Evolutionary conservation across 306 rosid species (phyloP), one percentile per base, ranked within the genome.

Genomic region (Begonia peltatifolia): DNA sequence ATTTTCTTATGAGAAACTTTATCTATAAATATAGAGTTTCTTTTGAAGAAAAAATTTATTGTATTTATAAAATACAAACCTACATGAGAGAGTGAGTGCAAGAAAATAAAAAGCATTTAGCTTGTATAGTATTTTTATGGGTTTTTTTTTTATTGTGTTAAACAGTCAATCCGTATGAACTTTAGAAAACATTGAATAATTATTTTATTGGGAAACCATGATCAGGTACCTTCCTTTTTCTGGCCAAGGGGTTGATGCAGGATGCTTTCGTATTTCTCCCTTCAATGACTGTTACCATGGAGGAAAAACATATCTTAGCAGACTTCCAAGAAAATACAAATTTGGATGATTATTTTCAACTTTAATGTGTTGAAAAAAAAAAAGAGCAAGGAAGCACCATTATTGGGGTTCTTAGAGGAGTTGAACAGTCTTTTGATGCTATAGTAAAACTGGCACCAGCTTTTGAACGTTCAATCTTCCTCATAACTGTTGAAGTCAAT

Each of bases 391-490:
- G 44, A 36, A 53, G 18, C 63, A 85, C 97, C 97, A 9, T 68
- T 13, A 66, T 71, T 68, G 95, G 90, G 14, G 95, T 90, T 74
- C 57, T 83, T 35, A 74, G 58, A 63, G 93, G 95, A 71, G 85
- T 90, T 16, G 42, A 38, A 57, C 63, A 69, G 53, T 86, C 95
- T 68, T 79, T 86, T 52, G 78, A 64, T 57, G 61, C 68, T 82
- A 75, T 86, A 50, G 80, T 79, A 64, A 84, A 66, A 69, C 65
- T 63, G 44, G 67, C 55, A 44, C 80, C 82, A 57, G 35, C 69
- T 83, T 80, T 80, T 16, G 97, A 66, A 56, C 73, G 78, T 50
- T 90, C 99, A 58, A 86, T 83, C 65, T 71, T 90, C 63, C 83
- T 77, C 62, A 83, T 83, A 17, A 86, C 92, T 10, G 82, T 76